phyloP scores from a whole-genome alignment of 2,329 filamentous ascomycete genomes.

The Sphaerulina musiva region DNA sequence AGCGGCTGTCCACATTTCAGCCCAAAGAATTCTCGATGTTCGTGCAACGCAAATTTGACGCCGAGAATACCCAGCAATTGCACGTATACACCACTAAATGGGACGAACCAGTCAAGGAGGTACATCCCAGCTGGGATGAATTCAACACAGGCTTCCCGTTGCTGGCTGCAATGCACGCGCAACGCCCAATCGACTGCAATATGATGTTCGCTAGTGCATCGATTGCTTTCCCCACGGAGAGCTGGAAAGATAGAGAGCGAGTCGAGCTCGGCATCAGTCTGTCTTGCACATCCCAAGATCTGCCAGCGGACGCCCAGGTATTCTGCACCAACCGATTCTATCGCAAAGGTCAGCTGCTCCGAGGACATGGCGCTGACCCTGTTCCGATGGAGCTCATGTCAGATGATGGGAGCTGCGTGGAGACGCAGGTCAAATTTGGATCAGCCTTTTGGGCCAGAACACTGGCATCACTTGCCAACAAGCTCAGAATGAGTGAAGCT shows the following conservation, averaged over 20 bases:
- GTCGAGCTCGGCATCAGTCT: constrained; percentile 32
- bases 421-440: constrained; percentile 35
- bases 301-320: constrained; percentile 19
- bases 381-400: constrained; percentile 15
- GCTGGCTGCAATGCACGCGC: constrained; percentile 24
- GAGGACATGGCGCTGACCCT: constrained; percentile 19
- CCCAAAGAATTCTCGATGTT: constrained; percentile 38
- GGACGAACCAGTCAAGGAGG: constrained; percentile 29
- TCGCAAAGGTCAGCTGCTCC: constrained; percentile 18
- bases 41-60: constrained; percentile 32
- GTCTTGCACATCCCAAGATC: constrained; percentile 25
- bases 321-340: constrained; percentile 26
- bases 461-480: constrained; percentile 30
- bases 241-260: constrained; percentile 31
- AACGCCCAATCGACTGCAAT: constrained; percentile 30
- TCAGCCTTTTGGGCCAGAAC: constrained; percentile 41
- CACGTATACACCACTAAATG: constrained; percentile 38
- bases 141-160: constrained; percentile 32
- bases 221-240: constrained; percentile 37
- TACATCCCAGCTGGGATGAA: constrained; percentile 25
- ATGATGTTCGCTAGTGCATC: constrained; percentile 39
- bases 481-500: constrained; percentile 1
- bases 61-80: constrained; percentile 14
- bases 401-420: constrained; percentile 16
- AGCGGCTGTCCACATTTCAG: constrained; percentile 24